phyloP scores from a whole-genome alignment of 2,329 filamentous ascomycete species.

The Ophiostoma ips region DNA sequence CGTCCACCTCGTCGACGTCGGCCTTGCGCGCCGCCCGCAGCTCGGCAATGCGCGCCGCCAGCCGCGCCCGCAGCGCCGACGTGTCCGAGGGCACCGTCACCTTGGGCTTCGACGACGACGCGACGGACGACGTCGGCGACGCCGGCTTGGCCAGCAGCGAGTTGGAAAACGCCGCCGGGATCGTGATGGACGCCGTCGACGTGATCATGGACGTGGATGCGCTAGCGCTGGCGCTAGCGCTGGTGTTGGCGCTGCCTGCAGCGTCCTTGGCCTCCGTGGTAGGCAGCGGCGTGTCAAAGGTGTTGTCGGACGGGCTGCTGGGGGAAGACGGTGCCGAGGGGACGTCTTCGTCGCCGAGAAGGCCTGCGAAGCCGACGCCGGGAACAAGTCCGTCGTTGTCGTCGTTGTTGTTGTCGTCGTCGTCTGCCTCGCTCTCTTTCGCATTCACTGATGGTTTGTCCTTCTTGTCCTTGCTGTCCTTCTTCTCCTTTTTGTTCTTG shows the following conservation, averaged over 20 bases:
- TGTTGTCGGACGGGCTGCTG: slow-evolving; percentile 38
- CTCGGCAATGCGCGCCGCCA: slow-evolving; percentile 71
- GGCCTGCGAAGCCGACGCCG: slow-evolving; percentile 31
- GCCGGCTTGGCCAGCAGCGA: slow-evolving; percentile 18
- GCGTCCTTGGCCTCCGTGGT: slow-evolving; percentile 24
- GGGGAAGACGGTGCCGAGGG: slow-evolving; percentile 20
- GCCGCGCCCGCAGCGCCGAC: slow-evolving; percentile 59
- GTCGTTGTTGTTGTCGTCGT: slow-evolving; percentile 34
- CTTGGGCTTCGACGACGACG: slow-evolving; percentile 1
- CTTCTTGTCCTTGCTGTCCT: slow-evolving; percentile 7
- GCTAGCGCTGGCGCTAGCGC: not conserved
- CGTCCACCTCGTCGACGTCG: slow-evolving; percentile 33
- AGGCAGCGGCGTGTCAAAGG: slow-evolving; percentile 41
- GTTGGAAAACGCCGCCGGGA: slow-evolving; percentile 4
- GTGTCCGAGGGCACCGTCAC: slow-evolving; percentile 44
- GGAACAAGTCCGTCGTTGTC: slow-evolving; percentile 36
- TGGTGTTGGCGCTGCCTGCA: slow-evolving; percentile 29
- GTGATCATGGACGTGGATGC: not conserved
- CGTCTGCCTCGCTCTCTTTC: slow-evolving; percentile 20
- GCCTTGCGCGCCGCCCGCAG: slow-evolving; percentile 79
- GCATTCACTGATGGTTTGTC: slow-evolving; percentile 17
- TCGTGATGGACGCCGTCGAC: slow-evolving; percentile 3
- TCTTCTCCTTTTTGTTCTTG: slow-evolving; percentile 18
- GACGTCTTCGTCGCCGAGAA: slow-evolving; percentile 32
- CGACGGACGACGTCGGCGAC: slow-evolving; percentile 1